Conservation (phyloP, 2,329 filamentous ascomycete genomes). For the Exophiala sp. region DNA sequence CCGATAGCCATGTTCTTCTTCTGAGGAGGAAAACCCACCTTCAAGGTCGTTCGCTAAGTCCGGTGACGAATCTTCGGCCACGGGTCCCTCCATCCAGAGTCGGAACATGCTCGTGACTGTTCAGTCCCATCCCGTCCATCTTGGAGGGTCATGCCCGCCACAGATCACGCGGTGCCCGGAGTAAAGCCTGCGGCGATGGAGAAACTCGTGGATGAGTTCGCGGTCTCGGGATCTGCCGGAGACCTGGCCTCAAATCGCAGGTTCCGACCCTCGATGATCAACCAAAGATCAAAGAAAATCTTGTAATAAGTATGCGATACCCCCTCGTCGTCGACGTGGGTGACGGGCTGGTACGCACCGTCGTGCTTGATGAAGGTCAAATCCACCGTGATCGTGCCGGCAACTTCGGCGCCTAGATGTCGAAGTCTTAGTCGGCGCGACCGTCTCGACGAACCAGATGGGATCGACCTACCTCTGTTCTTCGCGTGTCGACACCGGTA, state of each 20-base stretch:
- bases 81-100: too few relatives aligned
- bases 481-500: slow-evolving; percentile 22
- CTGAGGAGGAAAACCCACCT: too few relatives aligned
- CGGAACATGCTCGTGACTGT: too few relatives aligned
- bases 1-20: too few relatives aligned
- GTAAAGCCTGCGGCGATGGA: slow-evolving; percentile 8
- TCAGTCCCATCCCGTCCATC: background rate
- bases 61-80: too few relatives aligned
- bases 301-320: slow-evolving; percentile 11
- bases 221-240: background rate
- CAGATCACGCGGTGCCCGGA: slow-evolving; percentile 5
- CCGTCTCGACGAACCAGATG: too few relatives aligned
- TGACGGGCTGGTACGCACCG: slow-evolving; percentile 21
- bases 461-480: slow-evolving; percentile 19
- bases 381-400: slow-evolving; percentile 30
- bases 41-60: too few relatives aligned
- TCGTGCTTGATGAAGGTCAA: slow-evolving; percentile 25
- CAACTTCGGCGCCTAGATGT: slow-evolving; percentile 25
- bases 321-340: slow-evolving; percentile 7
- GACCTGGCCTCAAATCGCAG: slow-evolving; percentile 28
- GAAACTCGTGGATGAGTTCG: background rate
- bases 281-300: slow-evolving; percentile 28
- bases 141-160: background rate
- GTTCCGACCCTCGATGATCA: slow-evolving; percentile 30
- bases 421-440: too few relatives aligned